Base-by-base conservation (phyloP, 2,329 filamentous ascomycete genomes). In the Pyricularia pennisetigena region DNA sequence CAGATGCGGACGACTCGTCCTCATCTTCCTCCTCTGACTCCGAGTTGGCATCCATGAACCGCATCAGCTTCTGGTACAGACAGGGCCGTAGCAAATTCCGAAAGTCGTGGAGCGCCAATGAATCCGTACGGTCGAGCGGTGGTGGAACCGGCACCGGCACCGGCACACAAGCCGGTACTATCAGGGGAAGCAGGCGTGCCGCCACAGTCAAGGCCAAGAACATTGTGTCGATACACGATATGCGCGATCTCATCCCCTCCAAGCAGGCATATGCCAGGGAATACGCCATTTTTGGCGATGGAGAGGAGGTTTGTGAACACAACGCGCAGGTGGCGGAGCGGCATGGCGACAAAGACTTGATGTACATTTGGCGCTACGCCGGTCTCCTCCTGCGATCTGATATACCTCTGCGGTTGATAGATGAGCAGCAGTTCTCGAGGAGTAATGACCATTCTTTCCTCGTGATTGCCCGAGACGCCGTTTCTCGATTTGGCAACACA, bases 281-380 rank as follows among this genome's bases (percentile, higher is more conserved):
- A 71, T 99, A 98, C 77, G 85, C 85, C 28, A 90, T 97, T 16
- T 94, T 95, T 75, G 93, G 93, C 3, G 88, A 93, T 70, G 90
- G 91, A 0, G 86, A 88, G n/a, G 86, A 90, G 54, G 88, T 97
- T 3, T 98, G 94, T 77, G 83, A 86, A 63, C 90, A 96, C 73
- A 99, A 99, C 76, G 92, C 93, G 9, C 79, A 80, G 1, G 88
- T 96, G 64, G 94, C 94, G 9, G 84, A 88, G 72, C 88, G 87
- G 70, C 84, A 90, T 72, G 91, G 90, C 4, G 85, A 87, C 71
- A 77, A 82, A 16, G 92, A 97, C 71, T 79, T 96, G 32, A 89
- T 90, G 29, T 87, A 93, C 72, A 86, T 97, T 7, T 99, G 95
- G 95, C 87, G 86, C 65, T 90, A 97, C 71, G 83, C 93, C 68